Conservation (phyloP, 2,329 filamentous ascomycete genomes). For the Hysterium pulicare region DNA sequence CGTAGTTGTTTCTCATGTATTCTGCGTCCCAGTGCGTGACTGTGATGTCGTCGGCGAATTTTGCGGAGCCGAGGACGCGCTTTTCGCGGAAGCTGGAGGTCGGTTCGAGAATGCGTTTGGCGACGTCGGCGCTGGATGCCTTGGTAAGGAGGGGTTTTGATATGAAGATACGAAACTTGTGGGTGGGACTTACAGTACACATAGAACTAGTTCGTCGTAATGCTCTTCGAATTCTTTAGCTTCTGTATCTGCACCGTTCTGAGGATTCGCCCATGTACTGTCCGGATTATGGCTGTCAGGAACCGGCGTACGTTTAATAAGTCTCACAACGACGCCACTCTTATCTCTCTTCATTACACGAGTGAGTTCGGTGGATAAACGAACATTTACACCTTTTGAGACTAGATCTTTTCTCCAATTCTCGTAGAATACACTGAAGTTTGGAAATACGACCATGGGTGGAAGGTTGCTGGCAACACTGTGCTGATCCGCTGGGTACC, state of each 20-base stretch:
- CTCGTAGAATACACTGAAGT: constrained; percentile 59
- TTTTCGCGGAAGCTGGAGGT: constrained; percentile 61
- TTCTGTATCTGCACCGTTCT: constrained; percentile 39
- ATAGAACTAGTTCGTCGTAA: constrained; percentile 66
- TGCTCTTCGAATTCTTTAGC: constrained; percentile 45
- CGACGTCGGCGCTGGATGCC: constrained; percentile 46
- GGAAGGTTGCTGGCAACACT: constrained; percentile 51
- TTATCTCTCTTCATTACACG: constrained; percentile 51
- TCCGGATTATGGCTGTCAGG: constrained; percentile 45
- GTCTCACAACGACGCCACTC: constrained; percentile 50
- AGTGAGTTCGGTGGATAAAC: constrained; percentile 56
- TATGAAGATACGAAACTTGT: not conserved
- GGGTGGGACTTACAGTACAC: constrained; percentile 45
- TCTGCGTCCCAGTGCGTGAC: constrained; percentile 63
- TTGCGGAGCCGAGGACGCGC: constrained; percentile 66
- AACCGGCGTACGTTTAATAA: constrained; percentile 42
- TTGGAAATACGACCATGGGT: constrained; percentile 61
- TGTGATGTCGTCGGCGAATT: constrained; percentile 68
- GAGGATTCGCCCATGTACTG: constrained; percentile 41
- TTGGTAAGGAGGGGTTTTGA: not conserved
- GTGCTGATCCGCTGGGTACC: constrained; percentile 51
- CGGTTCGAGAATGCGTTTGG: constrained; percentile 57
- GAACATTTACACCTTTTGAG: constrained; percentile 54
- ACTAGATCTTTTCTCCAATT: constrained; percentile 56
- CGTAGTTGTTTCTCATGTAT: constrained; percentile 68